These are phyloP conservation scores for Fusarium napiforme DNA, from an alignment of 2,329 filamentous ascomycete species.

Conservation along the genomic window DNA sequence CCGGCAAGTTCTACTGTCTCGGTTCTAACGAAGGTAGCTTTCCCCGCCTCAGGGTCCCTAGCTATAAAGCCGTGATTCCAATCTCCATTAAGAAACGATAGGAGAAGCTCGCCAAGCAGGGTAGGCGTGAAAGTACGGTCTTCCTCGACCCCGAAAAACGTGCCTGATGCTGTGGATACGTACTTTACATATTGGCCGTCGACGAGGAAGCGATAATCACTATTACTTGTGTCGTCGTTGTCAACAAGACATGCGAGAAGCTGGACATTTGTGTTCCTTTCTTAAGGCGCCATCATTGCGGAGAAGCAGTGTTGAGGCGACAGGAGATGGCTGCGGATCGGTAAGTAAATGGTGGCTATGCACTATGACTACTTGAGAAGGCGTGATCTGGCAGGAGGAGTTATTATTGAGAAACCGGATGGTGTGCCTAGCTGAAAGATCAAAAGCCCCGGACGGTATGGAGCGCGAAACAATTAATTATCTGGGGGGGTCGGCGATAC, in stretches of 20 bases:
- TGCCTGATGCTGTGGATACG: background rate
- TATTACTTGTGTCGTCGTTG: background rate
- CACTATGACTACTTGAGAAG: background rate
- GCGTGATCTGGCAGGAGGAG: too few species aligned
- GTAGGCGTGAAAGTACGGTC: background rate
- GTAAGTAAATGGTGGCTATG: background rate
- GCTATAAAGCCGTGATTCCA: background rate
- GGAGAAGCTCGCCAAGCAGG: background rate
- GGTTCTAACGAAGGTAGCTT: background rate
- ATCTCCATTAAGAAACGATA: background rate
- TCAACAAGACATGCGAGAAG: background rate
- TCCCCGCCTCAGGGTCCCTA: background rate
- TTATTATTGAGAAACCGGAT: too few species aligned
- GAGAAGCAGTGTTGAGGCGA: background rate
- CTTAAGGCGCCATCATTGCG: background rate
- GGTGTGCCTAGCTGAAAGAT: too few species aligned
- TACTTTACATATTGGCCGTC: background rate
- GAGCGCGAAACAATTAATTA: background rate
- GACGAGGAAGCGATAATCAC: background rate
- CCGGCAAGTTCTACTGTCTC: background rate
- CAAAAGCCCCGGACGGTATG: too few species aligned
- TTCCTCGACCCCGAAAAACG: background rate
- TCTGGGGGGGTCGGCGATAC: background rate
- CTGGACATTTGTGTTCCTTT: background rate
- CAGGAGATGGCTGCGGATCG: background rate